phyloP scores from a whole-genome alignment of 2,329 filamentous ascomycete species.

The Lasiodiplodia hormozganensis region DNA sequence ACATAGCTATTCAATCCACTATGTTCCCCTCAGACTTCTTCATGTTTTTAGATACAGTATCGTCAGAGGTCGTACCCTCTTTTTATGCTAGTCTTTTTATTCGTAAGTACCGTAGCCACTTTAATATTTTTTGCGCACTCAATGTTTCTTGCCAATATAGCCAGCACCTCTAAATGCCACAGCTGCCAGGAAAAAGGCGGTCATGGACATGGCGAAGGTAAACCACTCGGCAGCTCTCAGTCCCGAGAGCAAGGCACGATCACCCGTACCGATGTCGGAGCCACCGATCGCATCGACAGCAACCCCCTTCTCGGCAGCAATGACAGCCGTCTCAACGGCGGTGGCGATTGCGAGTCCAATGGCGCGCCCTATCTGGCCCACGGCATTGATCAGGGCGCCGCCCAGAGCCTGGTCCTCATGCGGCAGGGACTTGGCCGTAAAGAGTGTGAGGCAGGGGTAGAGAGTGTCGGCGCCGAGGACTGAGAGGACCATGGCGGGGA shows the following conservation, averaged over 20 bases:
- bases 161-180: constrained; percentile 39
- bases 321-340: constrained; percentile 66
- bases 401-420: constrained; percentile 69
- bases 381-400: constrained; percentile 69
- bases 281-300: constrained; percentile 32
- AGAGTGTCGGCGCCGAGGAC: constrained; percentile 70
- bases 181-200: neutral
- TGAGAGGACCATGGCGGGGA: constrained; percentile 68
- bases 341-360: constrained; percentile 69
- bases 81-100: too few relatives aligned
- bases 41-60: too few relatives aligned
- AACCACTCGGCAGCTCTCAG: constrained; percentile 31
- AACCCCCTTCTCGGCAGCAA: constrained; percentile 56
- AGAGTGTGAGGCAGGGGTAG: constrained; percentile 69
- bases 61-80: too few relatives aligned
- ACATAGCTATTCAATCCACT: too few relatives aligned
- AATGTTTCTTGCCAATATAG: constrained; percentile 34
- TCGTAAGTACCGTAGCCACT: too few relatives aligned
- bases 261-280: constrained; percentile 22
- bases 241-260: constrained; percentile 39
- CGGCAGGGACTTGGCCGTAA: constrained; percentile 66
- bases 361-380: constrained; percentile 67
- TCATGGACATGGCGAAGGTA: constrained; percentile 10
- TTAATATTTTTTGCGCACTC: too few relatives aligned
- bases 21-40: too few relatives aligned